These are phyloP conservation scores for Dothidotthia symphoricarpi DNA, from an alignment of 2,329 filamentous ascomycete genomes.

Conservation along the genomic window DNA sequence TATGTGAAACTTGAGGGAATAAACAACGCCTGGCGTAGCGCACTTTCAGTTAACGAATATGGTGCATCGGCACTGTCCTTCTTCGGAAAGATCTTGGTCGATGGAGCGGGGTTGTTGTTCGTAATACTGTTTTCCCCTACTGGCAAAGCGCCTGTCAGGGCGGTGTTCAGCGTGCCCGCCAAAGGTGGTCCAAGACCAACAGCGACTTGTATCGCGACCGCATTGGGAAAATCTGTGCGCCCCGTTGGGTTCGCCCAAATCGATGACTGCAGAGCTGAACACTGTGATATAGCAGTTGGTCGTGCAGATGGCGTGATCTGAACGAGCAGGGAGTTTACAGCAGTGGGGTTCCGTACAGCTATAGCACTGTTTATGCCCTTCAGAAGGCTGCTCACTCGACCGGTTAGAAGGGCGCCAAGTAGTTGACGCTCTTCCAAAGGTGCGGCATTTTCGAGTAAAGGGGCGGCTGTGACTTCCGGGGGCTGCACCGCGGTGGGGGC, in stretches of 20 bases:
- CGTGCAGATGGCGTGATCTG: constrained; percentile 14
- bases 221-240: constrained; percentile 15
- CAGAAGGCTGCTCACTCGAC: constrained; percentile 11
- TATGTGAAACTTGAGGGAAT: constrained; percentile 50
- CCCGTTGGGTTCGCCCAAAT: constrained; percentile 20
- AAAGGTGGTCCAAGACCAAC: constrained; percentile 16
- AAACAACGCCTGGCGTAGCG: constrained; percentile 53
- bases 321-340: constrained; percentile 13
- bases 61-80: constrained; percentile 46
- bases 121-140: constrained; percentile 22
- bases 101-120: constrained; percentile 22
- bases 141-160: constrained; percentile 12
- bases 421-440: constrained; percentile 15
- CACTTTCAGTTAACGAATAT: constrained; percentile 49
- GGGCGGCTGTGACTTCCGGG: constrained; percentile 5
- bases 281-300: constrained; percentile 17
- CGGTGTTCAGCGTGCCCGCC: constrained; percentile 15
- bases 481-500: constrained; percentile 2
- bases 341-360: constrained; percentile 10
- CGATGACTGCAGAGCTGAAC: constrained; percentile 6
- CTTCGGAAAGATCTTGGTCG: constrained; percentile 40
- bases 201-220: constrained; percentile 22
- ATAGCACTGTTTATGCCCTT: constrained; percentile 14
- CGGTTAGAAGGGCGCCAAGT: constrained; percentile 8
- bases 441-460: constrained; percentile 5